Percentiles rank a stretch among this genome's conserved stretches.
Conservation (phyloP, 1,284 basidiomycete genomes). For the Uromyces viciae-fabae region DNA sequence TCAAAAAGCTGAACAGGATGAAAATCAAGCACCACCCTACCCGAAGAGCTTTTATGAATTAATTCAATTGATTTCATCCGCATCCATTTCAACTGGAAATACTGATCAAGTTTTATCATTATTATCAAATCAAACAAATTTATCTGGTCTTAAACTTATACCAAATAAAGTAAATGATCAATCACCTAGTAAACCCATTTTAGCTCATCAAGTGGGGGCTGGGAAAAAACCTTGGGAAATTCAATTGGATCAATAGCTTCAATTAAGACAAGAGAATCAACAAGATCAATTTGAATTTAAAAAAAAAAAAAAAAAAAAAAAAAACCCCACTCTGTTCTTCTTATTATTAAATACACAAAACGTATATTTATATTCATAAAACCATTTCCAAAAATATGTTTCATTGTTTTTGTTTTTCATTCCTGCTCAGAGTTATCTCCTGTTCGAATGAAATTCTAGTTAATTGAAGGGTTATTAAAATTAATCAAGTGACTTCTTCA, state of each 20-base stretch:
- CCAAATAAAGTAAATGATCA: slow-evolving; percentile 25
- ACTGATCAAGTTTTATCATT: neutral
- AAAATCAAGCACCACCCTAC: neutral
- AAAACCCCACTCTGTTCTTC: too few relatives aligned
- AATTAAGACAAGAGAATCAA: neutral
- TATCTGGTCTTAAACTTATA: slow-evolving; percentile 17
- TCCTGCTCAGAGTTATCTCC: too few relatives aligned
- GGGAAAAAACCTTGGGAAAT: slow-evolving; percentile 37
- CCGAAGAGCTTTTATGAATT: slow-evolving; percentile 14
- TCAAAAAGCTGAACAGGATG: neutral
- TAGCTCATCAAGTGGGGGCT: slow-evolving; percentile 18
- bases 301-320: neutral
- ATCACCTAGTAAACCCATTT: slow-evolving; percentile 17
- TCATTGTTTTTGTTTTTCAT: too few relatives aligned
- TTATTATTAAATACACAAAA: too few relatives aligned
- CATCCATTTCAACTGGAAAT: neutral
- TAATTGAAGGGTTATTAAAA: too few relatives aligned
- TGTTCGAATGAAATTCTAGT: too few relatives aligned
- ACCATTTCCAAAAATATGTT: too few relatives aligned
- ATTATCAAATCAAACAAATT: neutral
- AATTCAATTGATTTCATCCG: neutral
- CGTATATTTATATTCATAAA: too few relatives aligned
- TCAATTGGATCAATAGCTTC: neutral
- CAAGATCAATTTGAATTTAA: neutral
- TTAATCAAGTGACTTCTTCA: too few relatives aligned